Evolutionary conservation across 495 filamentous ascomycete genomes (phyloP).

Genomic region (Penicillium cataractarum): DNA sequence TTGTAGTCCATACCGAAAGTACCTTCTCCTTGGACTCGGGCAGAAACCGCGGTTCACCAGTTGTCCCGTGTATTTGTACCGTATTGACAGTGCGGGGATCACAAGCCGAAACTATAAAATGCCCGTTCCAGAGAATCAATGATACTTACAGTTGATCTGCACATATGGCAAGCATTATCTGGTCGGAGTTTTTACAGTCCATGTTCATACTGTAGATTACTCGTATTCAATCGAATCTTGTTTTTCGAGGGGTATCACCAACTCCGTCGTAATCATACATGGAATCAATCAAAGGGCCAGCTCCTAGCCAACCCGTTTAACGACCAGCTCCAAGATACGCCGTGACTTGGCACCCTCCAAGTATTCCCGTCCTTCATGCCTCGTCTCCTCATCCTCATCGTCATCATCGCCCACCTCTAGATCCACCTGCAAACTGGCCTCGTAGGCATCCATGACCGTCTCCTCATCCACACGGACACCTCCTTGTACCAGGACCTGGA

Average conservation of each 20-base stretch:
- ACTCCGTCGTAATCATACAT: conserved; percentile 14
- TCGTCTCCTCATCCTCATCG: conserved; percentile 43
- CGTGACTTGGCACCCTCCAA: conserved; percentile 72
- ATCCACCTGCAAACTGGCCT: conserved; percentile 73
- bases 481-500: conserved; percentile 78
- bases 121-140: neutral
- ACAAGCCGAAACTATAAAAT: conserved; percentile 4
- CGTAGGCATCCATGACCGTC: conserved; percentile 80
- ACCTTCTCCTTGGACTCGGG: neutral
- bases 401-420: conserved; percentile 57
- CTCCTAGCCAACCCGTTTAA: conserved; percentile 20
- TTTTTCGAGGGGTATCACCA: conserved; percentile 21
- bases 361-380: conserved; percentile 57
- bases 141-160: neutral
- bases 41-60: conserved; percentile 15
- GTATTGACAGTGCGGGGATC: conserved; percentile 15
- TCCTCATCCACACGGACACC: conserved; percentile 89
- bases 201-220: neutral
- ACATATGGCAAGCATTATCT: conserved; percentile 1
- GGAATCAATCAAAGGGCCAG: neutral
- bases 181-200: neutral
- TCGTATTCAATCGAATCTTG: neutral
- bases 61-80: neutral
- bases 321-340: conserved; percentile 62
- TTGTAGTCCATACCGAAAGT: neutral